phyloP scores from a whole-genome alignment of 1,284 basidiomycete species.

The Coniophora puteana region DNA sequence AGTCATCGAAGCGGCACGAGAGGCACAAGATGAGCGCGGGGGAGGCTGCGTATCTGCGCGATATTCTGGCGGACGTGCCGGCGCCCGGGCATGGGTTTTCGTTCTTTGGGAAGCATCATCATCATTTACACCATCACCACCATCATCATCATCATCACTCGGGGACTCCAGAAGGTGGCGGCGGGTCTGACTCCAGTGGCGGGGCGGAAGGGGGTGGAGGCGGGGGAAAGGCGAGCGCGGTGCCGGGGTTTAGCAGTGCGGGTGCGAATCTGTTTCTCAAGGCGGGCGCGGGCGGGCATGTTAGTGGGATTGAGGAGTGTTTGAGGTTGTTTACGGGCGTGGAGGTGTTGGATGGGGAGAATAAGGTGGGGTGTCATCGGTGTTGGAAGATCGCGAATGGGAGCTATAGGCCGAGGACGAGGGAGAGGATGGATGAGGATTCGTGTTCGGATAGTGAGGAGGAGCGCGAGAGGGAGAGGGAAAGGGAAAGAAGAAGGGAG shows the following conservation, averaged over 20 bases:
- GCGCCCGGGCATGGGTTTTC: too few species aligned
- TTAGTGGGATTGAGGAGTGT: constrained; percentile 61
- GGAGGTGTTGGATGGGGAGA: constrained; percentile 89
- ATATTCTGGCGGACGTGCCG: constrained; percentile 67
- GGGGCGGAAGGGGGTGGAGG: too few species aligned
- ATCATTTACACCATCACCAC: too few species aligned
- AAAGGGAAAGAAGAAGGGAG: not conserved
- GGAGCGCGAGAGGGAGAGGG: constrained; percentile 15
- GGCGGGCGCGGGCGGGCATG: too few species aligned
- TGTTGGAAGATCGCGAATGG: constrained; percentile 90
- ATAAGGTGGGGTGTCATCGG: constrained; percentile 87
- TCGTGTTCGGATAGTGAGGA: constrained; percentile 28
- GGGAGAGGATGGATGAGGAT: constrained; percentile 31
- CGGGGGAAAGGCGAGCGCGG: too few species aligned
- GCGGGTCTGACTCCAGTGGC: too few species aligned
- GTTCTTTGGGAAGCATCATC: too few species aligned
- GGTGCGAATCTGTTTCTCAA: too few species aligned
- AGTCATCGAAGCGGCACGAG: constrained; percentile 35
- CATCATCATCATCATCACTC: too few species aligned
- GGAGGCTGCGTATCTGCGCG: constrained; percentile 60
- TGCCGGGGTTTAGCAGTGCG: too few species aligned
- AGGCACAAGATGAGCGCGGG: constrained; percentile 49
- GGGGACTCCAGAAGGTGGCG: too few species aligned
- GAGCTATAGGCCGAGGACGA: constrained; percentile 35
- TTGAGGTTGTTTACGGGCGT: constrained; percentile 86